Conservation (phyloP, 768 basidiomycete genomes). For the Tephrocybe sp. region DNA sequence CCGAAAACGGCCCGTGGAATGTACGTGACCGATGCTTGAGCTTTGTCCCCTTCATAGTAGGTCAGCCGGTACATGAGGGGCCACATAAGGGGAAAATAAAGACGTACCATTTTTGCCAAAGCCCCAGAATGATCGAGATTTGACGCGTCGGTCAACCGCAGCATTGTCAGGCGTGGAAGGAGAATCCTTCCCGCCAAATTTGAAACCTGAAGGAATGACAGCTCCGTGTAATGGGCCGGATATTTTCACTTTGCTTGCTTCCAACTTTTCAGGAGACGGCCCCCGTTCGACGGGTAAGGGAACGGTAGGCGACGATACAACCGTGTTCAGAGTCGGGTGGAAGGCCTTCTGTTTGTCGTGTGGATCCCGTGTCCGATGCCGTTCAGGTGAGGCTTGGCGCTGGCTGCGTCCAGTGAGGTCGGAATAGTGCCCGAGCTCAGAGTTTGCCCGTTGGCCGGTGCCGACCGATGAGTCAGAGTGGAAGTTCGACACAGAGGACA, state of each 20-base stretch:
- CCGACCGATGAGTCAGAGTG: slow-evolving; percentile 28
- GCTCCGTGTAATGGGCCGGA: slow-evolving; percentile 85
- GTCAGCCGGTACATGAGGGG: slow-evolving; percentile 14
- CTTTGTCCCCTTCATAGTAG: slow-evolving; percentile 31
- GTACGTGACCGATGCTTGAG: slow-evolving; percentile 35
- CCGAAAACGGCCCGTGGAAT: slow-evolving; percentile 82
- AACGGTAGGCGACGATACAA: slow-evolving; percentile 46
- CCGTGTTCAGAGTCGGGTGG: slow-evolving; percentile 54
- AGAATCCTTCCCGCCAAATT: slow-evolving; percentile 80
- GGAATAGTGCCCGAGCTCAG: slow-evolving; percentile 80
- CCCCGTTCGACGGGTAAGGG: slow-evolving; percentile 48
- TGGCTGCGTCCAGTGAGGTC: slow-evolving; percentile 48
- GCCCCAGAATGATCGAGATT: slow-evolving; percentile 92
- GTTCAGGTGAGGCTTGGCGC: slow-evolving; percentile 55
- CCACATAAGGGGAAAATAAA: slow-evolving; percentile 10
- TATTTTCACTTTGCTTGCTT: slow-evolving; percentile 76
- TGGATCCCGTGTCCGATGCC: slow-evolving; percentile 47
- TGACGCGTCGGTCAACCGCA: slow-evolving; percentile 74
- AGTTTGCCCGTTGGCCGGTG: slow-evolving; percentile 63
- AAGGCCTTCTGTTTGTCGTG: slow-evolving; percentile 63
- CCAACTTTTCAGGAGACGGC: slow-evolving; percentile 53
- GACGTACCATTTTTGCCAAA: slow-evolving; percentile 67
- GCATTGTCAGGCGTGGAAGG: slow-evolving; percentile 37
- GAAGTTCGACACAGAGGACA: slow-evolving; percentile 60
- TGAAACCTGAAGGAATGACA: slow-evolving; percentile 86